Evolutionary conservation across 2,329 filamentous ascomycete species (phyloP).

Genomic region (Pezicula neosporulosa): DNA sequence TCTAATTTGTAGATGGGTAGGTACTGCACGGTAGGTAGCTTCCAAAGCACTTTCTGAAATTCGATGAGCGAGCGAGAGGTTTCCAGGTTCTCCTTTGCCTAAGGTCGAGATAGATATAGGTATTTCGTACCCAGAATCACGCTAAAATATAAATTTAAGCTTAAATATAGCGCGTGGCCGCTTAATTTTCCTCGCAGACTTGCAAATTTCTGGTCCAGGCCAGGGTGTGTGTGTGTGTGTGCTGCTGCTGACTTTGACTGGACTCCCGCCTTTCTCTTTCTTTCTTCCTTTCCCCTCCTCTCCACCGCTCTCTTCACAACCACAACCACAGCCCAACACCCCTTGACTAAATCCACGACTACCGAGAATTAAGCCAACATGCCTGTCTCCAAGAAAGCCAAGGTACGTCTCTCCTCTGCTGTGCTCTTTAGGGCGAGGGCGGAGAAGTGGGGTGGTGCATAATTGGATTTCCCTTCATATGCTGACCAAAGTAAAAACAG

Average conservation of each 20-base stretch:
- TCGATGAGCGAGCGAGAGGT: not conserved
- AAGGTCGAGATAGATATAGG: not conserved
- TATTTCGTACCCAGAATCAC: too few species aligned
- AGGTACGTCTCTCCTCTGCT: conserved; percentile 22
- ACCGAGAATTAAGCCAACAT: conserved; percentile 32
- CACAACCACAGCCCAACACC: not conserved
- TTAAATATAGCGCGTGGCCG: not conserved
- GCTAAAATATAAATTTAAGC: not conserved
- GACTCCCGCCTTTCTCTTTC: too few species aligned
- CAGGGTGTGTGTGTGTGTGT: too few species aligned
- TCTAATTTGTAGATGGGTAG: too few species aligned
- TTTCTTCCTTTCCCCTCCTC: not conserved
- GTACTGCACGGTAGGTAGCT: too few species aligned
- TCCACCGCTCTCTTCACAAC: conserved; percentile 19
- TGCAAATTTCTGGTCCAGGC: not conserved
- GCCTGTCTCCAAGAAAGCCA: conserved; percentile 47
- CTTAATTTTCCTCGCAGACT: not conserved
- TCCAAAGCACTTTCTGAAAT: not conserved
- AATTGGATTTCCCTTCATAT: not conserved
- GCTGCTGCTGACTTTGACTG: too few species aligned
- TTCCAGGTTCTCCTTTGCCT: not conserved
- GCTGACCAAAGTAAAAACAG: conserved; percentile 23
- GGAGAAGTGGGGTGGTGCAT: not conserved
- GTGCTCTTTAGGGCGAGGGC: not conserved
- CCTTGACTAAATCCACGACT: too few species aligned